Conservation (phyloP, 2,329 filamentous ascomycete genomes). For the Dactylonectria macrodidyma region DNA sequence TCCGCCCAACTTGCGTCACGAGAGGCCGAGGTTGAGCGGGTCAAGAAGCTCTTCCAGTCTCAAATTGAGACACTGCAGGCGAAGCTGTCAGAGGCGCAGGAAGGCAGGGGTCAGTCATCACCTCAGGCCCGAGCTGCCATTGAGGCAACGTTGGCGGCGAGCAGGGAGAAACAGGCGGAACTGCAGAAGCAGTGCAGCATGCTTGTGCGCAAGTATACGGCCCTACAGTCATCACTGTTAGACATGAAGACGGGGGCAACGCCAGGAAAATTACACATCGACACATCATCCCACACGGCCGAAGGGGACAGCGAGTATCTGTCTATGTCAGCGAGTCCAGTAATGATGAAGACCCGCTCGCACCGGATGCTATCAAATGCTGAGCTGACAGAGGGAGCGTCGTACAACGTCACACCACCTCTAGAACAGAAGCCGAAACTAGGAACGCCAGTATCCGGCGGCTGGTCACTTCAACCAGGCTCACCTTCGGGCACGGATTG, state of each 20-base stretch:
- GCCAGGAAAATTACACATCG: conserved; percentile 39
- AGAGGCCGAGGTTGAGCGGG: conserved; percentile 63
- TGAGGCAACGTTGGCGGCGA: conserved; percentile 64
- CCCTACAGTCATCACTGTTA: conserved; percentile 65
- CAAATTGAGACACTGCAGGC: conserved; percentile 65
- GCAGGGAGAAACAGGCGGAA: conserved; percentile 67
- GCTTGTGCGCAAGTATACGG: conserved; percentile 67
- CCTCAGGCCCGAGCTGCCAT: conserved; percentile 56
- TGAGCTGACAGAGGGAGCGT: conserved; percentile 59
- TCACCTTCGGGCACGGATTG: conserved; percentile 56
- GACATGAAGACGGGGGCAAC: conserved; percentile 60
- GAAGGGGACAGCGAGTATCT: conserved; percentile 54
- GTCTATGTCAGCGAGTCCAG: conserved; percentile 56
- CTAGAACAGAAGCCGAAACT: conserved; percentile 54
- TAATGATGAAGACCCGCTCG: conserved; percentile 54
- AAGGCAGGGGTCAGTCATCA: conserved; percentile 45
- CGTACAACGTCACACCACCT: conserved; percentile 61
- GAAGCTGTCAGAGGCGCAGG: conserved; percentile 59
- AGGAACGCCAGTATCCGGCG: conserved; percentile 47
- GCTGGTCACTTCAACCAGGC: conserved; percentile 53
- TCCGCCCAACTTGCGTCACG: conserved; percentile 69
- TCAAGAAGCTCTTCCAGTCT: conserved; percentile 60
- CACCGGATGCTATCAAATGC: conserved; percentile 62
- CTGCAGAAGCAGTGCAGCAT: conserved; percentile 67
- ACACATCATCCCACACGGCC: conserved; percentile 38